Evolutionary conservation across 2,329 filamentous ascomycete species (phyloP).

Genomic region (Apiospora rasikravindrae): DNA sequence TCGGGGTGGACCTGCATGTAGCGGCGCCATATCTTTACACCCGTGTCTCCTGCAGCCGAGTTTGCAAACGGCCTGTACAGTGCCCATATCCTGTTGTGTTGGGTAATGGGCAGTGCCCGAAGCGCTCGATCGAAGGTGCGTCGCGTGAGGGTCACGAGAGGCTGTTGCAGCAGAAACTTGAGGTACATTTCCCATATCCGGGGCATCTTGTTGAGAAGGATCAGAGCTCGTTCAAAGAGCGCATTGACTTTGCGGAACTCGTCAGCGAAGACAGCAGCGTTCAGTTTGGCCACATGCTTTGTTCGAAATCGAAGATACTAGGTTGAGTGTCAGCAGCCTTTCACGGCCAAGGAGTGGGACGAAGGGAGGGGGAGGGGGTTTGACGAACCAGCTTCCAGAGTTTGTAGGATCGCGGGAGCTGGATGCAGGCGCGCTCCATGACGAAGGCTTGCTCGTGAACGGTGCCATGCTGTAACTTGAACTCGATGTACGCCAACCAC

Average conservation of each 20-base stretch:
- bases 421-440: constrained; percentile 88
- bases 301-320: constrained; percentile 86
- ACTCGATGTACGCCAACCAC: constrained; percentile 93
- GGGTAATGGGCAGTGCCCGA: constrained; percentile 88
- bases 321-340: not conserved
- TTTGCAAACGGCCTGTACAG: constrained; percentile 90
- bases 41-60: constrained; percentile 86
- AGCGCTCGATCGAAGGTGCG: constrained; percentile 91
- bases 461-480: constrained; percentile 86
- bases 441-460: constrained; percentile 83
- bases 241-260: constrained; percentile 95
- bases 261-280: constrained; percentile 76
- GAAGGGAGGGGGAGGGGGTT: constrained; percentile 15
- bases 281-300: constrained; percentile 81
- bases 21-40: constrained; percentile 89
- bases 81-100: constrained; percentile 95
- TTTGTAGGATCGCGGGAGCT: constrained; percentile 95
- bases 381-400: constrained; percentile 86
- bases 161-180: constrained; percentile 86
- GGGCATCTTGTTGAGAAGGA: constrained; percentile 98
- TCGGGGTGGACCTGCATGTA: constrained; percentile 98
- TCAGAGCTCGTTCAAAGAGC: constrained; percentile 89
- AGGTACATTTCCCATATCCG: constrained; percentile 98
- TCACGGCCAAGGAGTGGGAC: not conserved
- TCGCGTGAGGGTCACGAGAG: constrained; percentile 85